phyloP scores from a whole-genome alignment of 371 early-diverging fungal species.

The Rhizopus arrhizus region DNA sequence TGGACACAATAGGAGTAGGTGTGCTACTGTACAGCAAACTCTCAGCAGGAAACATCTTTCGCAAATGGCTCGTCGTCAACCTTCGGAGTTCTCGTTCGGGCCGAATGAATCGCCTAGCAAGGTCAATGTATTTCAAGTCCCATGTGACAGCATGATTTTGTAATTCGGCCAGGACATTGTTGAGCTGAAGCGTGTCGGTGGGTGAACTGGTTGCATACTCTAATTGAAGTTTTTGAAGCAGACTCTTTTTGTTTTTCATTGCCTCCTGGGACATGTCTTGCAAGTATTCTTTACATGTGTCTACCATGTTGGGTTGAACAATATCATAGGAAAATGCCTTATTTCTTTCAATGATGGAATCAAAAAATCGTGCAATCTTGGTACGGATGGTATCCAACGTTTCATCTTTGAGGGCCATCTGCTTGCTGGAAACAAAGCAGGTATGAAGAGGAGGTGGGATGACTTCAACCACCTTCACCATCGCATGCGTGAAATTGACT shows the following conservation, averaged over 20 bases:
- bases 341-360: constrained; percentile 69
- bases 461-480: constrained; percentile 79
- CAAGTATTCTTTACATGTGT: constrained; percentile 64
- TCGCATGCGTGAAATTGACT: constrained; percentile 75
- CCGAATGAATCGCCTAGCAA: constrained; percentile 76
- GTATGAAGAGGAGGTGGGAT: constrained; percentile 77
- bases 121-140: constrained; percentile 78
- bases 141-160: constrained; percentile 78
- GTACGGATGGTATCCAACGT: constrained; percentile 62
- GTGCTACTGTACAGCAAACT: constrained; percentile 16
- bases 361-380: constrained; percentile 69
- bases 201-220: constrained; percentile 74
- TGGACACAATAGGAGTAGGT: constrained; percentile 20
- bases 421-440: constrained; percentile 57
- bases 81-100: constrained; percentile 69
- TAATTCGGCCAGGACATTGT: constrained; percentile 72
- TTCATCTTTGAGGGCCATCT: constrained; percentile 59
- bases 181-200: constrained; percentile 78
- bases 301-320: constrained; percentile 65
- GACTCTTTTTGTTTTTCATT: constrained; percentile 71
- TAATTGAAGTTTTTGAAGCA: constrained; percentile 80
- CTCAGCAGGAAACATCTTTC: constrained; percentile 62
- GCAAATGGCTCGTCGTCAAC: constrained; percentile 64
- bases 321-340: constrained; percentile 62
- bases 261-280: constrained; percentile 68